Evolutionary conservation across 768 basidiomycete genomes (phyloP).

Genomic region (Leccinum variicolor): DNA sequence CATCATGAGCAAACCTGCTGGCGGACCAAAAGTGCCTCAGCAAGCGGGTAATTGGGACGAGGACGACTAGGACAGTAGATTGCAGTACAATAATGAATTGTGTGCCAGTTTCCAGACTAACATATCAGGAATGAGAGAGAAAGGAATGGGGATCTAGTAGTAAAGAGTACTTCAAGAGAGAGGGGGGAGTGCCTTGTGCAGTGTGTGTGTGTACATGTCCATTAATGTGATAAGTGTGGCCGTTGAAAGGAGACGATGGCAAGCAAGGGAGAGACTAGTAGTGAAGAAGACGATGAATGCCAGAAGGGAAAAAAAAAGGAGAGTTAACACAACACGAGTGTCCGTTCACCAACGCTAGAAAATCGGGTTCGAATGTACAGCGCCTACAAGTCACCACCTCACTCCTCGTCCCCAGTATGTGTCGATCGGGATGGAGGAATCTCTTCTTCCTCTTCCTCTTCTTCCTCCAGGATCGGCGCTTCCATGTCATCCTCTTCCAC

Average conservation of each 20-base stretch:
- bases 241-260: constrained; percentile 6
- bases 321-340: constrained; percentile 24
- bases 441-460: constrained; percentile 50
- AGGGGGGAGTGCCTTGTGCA: background rate
- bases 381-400: constrained; percentile 13
- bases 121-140: background rate
- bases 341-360: constrained; percentile 16
- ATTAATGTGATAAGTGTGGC: constrained; percentile 26
- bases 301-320: constrained; percentile 1
- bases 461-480: constrained; percentile 64
- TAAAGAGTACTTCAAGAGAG: constrained; percentile 1
- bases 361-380: constrained; percentile 3
- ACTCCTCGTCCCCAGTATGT: constrained; percentile 21
- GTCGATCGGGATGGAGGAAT: constrained; percentile 27
- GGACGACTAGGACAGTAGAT: constrained; percentile 41
- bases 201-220: constrained; percentile 29
- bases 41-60: constrained; percentile 88
- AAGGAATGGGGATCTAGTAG: constrained; percentile 1
- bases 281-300: background rate
- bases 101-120: constrained; percentile 22
- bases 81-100: constrained; percentile 28
- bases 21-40: constrained; percentile 84
- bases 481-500: constrained; percentile 67
- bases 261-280: background rate
- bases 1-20: constrained; percentile 94